phyloP scores from a whole-genome alignment of 768 basidiomycete genomes.

The Russula compacta region DNA sequence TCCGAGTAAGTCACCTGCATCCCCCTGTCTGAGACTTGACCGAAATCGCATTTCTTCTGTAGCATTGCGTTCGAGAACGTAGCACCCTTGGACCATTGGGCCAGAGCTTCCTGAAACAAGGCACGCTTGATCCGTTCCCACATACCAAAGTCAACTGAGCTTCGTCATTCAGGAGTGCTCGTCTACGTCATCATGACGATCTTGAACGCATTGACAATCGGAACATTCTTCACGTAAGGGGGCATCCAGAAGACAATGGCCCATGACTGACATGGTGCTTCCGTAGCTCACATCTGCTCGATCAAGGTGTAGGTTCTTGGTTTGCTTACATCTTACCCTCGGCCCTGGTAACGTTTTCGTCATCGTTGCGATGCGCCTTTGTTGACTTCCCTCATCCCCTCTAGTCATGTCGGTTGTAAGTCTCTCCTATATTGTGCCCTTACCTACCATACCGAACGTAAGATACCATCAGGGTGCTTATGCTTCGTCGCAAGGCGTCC shows the following conservation, averaged over 20 bases:
- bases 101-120: slow-evolving; percentile 16
- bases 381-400: not conserved
- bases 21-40: not conserved
- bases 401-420: slow-evolving; percentile 15
- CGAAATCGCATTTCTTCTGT: not conserved
- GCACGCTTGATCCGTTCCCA: not conserved
- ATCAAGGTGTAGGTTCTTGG: slow-evolving; percentile 15
- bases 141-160: not conserved
- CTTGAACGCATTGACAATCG: slow-evolving; percentile 17
- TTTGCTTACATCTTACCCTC: slow-evolving; percentile 17
- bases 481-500: slow-evolving; percentile 13
- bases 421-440: not conserved
- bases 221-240: slow-evolving; percentile 13
- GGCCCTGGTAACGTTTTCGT: slow-evolving; percentile 6
- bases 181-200: slow-evolving; percentile 17
- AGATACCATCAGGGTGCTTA: slow-evolving; percentile 9
- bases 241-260: not conserved
- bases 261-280: not conserved
- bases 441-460: not conserved
- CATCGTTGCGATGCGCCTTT: not conserved
- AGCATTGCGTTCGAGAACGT: slow-evolving; percentile 15
- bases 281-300: not conserved
- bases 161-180: slow-evolving; percentile 9
- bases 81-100: slow-evolving; percentile 11
- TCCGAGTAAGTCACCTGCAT: not conserved